Percentiles rank a stretch among this genome's conserved stretches.
phyloP scores from a whole-genome alignment of 2,329 filamentous ascomycete species.

The Xylaria sp. region DNA sequence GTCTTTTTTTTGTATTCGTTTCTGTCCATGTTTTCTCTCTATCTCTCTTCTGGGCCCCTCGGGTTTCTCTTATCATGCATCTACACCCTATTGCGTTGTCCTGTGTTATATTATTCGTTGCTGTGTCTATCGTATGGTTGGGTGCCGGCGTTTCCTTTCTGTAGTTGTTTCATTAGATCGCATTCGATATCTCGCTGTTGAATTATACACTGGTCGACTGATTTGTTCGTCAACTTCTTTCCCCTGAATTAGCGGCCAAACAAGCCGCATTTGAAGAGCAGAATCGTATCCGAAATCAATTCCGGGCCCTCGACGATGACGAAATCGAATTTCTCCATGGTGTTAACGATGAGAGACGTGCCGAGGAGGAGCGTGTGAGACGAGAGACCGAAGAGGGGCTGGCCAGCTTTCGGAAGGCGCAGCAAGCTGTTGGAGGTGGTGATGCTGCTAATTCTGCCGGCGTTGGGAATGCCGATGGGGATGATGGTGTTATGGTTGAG shows the following conservation, averaged over 20 bases:
- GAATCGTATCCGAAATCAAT: conserved; percentile 77
- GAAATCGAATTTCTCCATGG: conserved; percentile 79
- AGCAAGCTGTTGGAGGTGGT: conserved; percentile 47
- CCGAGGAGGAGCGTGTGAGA: conserved; percentile 64
- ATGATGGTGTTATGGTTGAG: conserved; percentile 37
- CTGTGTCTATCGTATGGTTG: background rate
- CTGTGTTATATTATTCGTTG: background rate
- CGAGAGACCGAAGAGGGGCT: conserved; percentile 68
- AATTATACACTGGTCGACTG: background rate
- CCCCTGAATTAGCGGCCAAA: conserved; percentile 67
- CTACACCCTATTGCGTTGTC: background rate
- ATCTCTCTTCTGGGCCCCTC: conserved; percentile 22
- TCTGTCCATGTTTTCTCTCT: background rate
- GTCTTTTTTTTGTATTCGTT: background rate
- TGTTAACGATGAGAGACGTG: conserved; percentile 59
- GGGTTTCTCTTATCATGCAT: background rate
- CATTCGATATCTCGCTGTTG: background rate
- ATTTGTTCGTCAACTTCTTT: background rate
- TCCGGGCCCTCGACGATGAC: conserved; percentile 79
- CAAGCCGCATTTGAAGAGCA: conserved; percentile 85
- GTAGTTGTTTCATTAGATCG: background rate
- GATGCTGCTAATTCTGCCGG: conserved; percentile 21
- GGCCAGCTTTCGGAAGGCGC: conserved; percentile 63
- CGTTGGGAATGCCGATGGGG: conserved; percentile 17
- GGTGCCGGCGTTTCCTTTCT: background rate